Evolutionary conservation across 306 rosid species (phyloP).

Genomic region (Vicia faba): DNA sequence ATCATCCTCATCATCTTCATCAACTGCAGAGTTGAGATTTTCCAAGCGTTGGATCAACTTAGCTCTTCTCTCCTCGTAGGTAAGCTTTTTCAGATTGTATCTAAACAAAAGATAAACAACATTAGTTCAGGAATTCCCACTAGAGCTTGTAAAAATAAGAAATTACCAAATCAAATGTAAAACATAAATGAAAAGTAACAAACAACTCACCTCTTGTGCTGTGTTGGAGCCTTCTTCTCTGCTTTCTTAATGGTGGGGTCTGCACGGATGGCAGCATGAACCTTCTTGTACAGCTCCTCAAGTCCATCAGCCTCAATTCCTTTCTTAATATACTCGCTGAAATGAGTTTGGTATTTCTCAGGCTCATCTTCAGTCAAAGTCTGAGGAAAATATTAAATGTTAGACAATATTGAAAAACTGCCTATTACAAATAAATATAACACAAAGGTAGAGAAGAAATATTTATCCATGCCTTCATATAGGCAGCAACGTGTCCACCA

Average conservation of each 20-base stretch:
- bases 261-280: slow-evolving; percentile 84
- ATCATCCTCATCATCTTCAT: slow-evolving; percentile 46
- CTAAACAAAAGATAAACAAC: slow-evolving; percentile 28
- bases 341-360: slow-evolving; percentile 77
- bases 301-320: slow-evolving; percentile 63
- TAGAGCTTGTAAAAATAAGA: not conserved
- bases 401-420: not conserved
- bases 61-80: slow-evolving; percentile 68
- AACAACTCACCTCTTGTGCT: slow-evolving; percentile 64
- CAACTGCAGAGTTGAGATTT: slow-evolving; percentile 64
- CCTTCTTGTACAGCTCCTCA: slow-evolving; percentile 73
- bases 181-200: not conserved
- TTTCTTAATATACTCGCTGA: slow-evolving; percentile 68
- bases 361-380: slow-evolving; percentile 77
- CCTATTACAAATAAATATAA: no score
- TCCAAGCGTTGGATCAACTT: slow-evolving; percentile 56
- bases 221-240: slow-evolving; percentile 59
- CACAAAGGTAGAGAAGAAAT: not conserved
- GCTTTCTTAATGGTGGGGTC: slow-evolving; percentile 56
- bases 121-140: not conserved
- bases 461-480: slow-evolving; percentile 55
- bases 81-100: slow-evolving; percentile 68
- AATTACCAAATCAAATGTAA: not conserved
- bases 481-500: slow-evolving; percentile 73
- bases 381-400: slow-evolving; percentile 35